phyloP scores from a whole-genome alignment of 1,139 yeast genomes.

The Lodderomyces orthopsilosis region DNA sequence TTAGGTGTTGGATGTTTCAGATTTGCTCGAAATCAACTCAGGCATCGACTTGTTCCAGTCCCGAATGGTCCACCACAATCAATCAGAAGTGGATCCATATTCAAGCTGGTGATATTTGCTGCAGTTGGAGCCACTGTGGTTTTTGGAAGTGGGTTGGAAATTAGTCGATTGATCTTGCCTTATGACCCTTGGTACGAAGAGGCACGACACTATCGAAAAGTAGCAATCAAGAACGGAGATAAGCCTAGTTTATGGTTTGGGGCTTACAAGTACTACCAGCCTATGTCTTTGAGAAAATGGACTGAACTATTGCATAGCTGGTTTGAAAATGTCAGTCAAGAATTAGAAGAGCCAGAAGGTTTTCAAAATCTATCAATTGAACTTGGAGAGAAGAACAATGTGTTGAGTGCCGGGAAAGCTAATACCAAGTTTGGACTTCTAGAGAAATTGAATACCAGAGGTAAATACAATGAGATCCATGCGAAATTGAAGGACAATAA shows the following conservation, averaged over 20 bases:
- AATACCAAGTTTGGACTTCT: neutral
- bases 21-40: slow-evolving; percentile 17
- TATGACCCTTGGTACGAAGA: slow-evolving; percentile 69
- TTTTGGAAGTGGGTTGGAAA: slow-evolving; percentile 46
- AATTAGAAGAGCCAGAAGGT: slow-evolving; percentile 11
- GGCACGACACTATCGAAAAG: slow-evolving; percentile 46
- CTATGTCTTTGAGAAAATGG: slow-evolving; percentile 52
- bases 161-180: slow-evolving; percentile 45
- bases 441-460: slow-evolving; percentile 17
- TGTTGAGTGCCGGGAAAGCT: neutral
- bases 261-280: slow-evolving; percentile 49
- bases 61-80: slow-evolving; percentile 6
- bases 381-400: slow-evolving; percentile 4
- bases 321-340: slow-evolving; percentile 21
- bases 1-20: slow-evolving; percentile 37
- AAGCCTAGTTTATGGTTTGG: slow-evolving; percentile 59
- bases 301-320: slow-evolving; percentile 33
- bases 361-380: slow-evolving; percentile 13
- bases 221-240: slow-evolving; percentile 41
- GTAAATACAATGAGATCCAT: slow-evolving; percentile 27
- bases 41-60: slow-evolving; percentile 7
- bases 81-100: slow-evolving; percentile 11
- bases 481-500: slow-evolving; percentile 25
- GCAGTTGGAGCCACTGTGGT: slow-evolving; percentile 25
- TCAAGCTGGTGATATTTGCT: slow-evolving; percentile 17